Base-by-base conservation (phyloP, 2,329 filamentous ascomycete genomes). In the Calycina marina region DNA sequence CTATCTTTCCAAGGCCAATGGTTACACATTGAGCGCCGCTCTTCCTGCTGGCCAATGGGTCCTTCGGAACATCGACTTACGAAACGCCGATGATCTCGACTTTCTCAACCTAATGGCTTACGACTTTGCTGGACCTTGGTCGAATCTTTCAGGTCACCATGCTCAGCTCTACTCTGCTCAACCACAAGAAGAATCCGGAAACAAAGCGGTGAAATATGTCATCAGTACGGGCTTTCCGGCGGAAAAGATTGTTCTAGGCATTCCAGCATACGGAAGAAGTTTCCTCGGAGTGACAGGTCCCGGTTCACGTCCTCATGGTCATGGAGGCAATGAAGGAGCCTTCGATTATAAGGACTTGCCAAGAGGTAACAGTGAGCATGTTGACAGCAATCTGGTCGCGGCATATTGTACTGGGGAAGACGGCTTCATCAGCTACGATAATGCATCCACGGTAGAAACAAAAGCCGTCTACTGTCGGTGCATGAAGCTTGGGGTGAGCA, bases 371-470 rank as follows among this genome's bases (percentile, higher is more conserved):
- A 66, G 69, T 45, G 81, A 88, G 51, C 59, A 67, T 27, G 63
- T 82, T 12, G 80, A 90, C 54, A 69, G 69, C 43, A 60, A 69
- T 12, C 58, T 69, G 16, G 73, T 75, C 9, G 78, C 80, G 12
- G 80, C 81, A 4, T 78, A 71, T 45, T 88, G 79, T 45, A 58
- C 72, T 2, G 78, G 79, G 4, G 73, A 67, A 2, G 79, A 84
- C 45, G 81, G 79, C 0, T 86, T 85, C 43, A 71, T 88, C 25
- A 77, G 71, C 2, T 90, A 88, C 51, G 82, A 90, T 53, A 85
- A 78, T 42, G 72, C 77, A 4, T 69, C 76, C 26, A 85, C 80
- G 3, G 80, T 88, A 18, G 67, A 67, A 54, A 67, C 74, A 53
- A 90, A 90, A 57, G 82, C 77, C 2, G 59, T 63, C 5, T 88